A percentile compares a stretch with the other conserved stretches of the same genome.
Conservation (phyloP, 345 rosid genomes). For the Kernera saxatilis region DNA sequence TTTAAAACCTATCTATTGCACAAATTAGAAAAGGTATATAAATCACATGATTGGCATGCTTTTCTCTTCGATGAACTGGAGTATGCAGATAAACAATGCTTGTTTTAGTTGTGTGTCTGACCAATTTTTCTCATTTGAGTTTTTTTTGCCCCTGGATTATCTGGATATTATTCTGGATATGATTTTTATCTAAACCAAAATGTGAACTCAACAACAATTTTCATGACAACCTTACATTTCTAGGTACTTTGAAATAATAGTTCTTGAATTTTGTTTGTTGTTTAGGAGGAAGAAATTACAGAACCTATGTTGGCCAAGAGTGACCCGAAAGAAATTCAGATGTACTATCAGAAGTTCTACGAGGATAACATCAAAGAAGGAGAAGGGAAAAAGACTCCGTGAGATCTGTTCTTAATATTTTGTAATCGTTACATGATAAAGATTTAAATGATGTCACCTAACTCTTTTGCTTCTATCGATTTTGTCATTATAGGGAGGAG, state of each 20-base stretch:
- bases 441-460: not conserved
- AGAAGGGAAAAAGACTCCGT: constrained; percentile 66
- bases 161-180: not conserved
- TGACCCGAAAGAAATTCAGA: constrained; percentile 67
- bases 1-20: constrained; percentile 86
- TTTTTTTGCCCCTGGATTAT: not conserved
- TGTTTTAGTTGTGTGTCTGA: not conserved
- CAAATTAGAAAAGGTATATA: constrained; percentile 67
- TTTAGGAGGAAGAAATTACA: constrained; percentile 64
- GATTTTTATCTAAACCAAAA: not conserved
- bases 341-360: constrained; percentile 64
- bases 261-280: constrained; percentile 18
- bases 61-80: not conserved
- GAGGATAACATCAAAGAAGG: constrained; percentile 50
- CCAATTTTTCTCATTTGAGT: not conserved
- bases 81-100: not conserved
- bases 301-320: constrained; percentile 32
- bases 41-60: not conserved
- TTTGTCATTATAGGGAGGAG: constrained; percentile 68
- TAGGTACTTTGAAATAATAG: not conserved
- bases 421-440: not conserved
- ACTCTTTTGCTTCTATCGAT: constrained; percentile 1
- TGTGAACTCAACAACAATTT: not conserved
- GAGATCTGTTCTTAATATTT: constrained; percentile 31
- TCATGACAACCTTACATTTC: not conserved